Conservation (phyloP, 2,329 filamentous ascomycete genomes). For the Westerdykella ornata region DNA sequence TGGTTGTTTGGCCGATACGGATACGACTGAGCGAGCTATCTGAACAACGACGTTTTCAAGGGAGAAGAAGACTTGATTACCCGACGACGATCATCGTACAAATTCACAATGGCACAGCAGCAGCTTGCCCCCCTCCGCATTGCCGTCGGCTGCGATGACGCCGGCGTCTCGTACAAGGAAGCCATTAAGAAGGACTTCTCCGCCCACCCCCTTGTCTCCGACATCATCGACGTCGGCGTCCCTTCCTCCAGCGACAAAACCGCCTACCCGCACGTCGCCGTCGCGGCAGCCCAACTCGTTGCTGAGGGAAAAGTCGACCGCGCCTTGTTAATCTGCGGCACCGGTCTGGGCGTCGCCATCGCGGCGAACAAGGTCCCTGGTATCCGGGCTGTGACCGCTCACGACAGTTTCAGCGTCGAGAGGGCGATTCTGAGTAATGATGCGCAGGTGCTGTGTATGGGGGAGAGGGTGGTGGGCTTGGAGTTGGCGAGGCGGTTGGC, state of each 20-base stretch:
- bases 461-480: constrained; percentile 73
- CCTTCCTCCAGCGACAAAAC: constrained; percentile 62
- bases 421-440: constrained; percentile 75
- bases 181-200: constrained; percentile 68
- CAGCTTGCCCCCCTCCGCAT: constrained; percentile 45
- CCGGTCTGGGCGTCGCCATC: constrained; percentile 80
- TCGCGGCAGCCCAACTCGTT: constrained; percentile 62
- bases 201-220: constrained; percentile 58
- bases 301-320: constrained; percentile 62
- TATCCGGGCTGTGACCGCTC: constrained; percentile 79
- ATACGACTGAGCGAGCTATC: too few relatives aligned
- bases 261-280: constrained; percentile 73
- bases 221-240: constrained; percentile 69
- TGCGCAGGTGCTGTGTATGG: constrained; percentile 80
- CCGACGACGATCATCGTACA: background rate
- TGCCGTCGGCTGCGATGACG: constrained; percentile 61
- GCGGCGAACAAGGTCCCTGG: constrained; percentile 83
- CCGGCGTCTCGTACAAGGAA: constrained; percentile 72
- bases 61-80: background rate
- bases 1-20: too few relatives aligned
- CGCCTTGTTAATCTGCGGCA: constrained; percentile 76
- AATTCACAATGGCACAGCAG: constrained; percentile 7
- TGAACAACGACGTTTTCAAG: too few relatives aligned
- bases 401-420: constrained; percentile 81
- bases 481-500: constrained; percentile 72